A percentile compares a stretch with the other conserved stretches of the same genome.
These are phyloP conservation scores for Salix viminalis DNA, from an alignment of 345 rosid genomes.

Conservation along the genomic window DNA sequence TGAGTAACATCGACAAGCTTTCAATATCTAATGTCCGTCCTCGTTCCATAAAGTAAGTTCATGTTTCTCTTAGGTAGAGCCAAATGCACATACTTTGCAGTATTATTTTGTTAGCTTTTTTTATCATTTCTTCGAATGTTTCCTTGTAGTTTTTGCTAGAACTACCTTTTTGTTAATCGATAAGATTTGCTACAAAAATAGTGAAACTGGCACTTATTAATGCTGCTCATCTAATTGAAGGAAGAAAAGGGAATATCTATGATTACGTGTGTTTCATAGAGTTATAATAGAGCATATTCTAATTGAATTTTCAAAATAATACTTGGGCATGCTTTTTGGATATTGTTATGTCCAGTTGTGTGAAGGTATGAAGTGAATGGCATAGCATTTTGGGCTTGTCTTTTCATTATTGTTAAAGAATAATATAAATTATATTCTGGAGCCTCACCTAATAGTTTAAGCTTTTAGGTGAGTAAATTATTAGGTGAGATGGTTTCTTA, in stretches of 20 bases:
- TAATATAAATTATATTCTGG: no score
- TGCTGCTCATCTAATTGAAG: background rate
- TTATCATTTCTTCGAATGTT: background rate
- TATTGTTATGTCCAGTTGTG: background rate
- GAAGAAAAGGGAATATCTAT: background rate
- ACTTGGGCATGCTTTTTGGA: background rate
- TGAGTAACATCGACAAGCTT: constrained; percentile 87
- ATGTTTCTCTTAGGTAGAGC: background rate
- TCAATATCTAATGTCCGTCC: constrained; percentile 91
- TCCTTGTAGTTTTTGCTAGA: background rate
- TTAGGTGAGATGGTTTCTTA: no score
- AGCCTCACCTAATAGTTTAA: no score
- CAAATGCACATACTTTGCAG: background rate
- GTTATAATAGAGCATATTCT: background rate
- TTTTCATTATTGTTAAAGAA: background rate
- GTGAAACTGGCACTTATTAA: background rate
- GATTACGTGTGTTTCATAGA: background rate
- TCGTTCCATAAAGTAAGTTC: constrained; percentile 56
- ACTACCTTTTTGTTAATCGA: background rate
- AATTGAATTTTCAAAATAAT: background rate
- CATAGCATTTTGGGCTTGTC: background rate
- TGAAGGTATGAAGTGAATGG: background rate
- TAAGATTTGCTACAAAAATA: background rate
- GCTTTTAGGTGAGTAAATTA: no score
- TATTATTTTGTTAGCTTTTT: background rate